These are phyloP conservation scores for Verbascum thapsus DNA, from an alignment of 257 asterid species.

Conservation along the genomic window DNA sequence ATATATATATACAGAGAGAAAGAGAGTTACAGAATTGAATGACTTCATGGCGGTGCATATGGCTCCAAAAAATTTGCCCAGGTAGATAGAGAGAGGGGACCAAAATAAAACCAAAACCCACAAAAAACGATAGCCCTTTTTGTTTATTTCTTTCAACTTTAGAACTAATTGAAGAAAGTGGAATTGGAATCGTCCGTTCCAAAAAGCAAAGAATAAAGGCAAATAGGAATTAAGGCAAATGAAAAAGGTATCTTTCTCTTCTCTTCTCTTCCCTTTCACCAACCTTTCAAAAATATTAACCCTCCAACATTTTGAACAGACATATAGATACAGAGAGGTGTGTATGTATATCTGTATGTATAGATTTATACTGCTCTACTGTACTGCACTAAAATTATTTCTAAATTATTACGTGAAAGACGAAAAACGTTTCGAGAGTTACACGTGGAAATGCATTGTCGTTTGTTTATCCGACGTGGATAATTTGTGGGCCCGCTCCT, in stretches of 20 bases:
- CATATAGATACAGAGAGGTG: not conserved
- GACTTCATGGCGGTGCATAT: slow-evolving; percentile 45
- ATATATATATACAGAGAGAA: not conserved
- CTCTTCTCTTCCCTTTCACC: not conserved
- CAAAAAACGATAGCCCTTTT: slow-evolving; percentile 20
- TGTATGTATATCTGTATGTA: not conserved
- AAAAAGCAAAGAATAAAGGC: slow-evolving; percentile 52
- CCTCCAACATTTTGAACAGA: not conserved
- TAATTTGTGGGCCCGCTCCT: not conserved
- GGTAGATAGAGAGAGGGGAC: slow-evolving; percentile 23
- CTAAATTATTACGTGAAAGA: not conserved
- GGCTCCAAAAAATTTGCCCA: not conserved
- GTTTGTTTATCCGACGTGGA: not conserved
- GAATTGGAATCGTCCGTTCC: slow-evolving; percentile 25
- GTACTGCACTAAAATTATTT: not conserved
- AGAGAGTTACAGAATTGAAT: slow-evolving; percentile 39
- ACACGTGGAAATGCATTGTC: slow-evolving; percentile 15
- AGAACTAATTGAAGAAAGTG: slow-evolving; percentile 34
- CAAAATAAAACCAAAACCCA: not conserved
- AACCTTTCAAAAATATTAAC: slow-evolving; percentile 9
- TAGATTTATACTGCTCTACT: slow-evolving; percentile 3
- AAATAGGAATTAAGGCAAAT: slow-evolving; percentile 47
- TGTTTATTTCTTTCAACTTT: slow-evolving; percentile 23
- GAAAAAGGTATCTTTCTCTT: slow-evolving; percentile 32
- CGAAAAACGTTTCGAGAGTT: slow-evolving; percentile 4